A percentile compares a stretch with the other conserved stretches of the same genome.
These are phyloP conservation scores for Mimosa pudica DNA, from an alignment of 306 rosid species.

Conservation along the genomic window DNA sequence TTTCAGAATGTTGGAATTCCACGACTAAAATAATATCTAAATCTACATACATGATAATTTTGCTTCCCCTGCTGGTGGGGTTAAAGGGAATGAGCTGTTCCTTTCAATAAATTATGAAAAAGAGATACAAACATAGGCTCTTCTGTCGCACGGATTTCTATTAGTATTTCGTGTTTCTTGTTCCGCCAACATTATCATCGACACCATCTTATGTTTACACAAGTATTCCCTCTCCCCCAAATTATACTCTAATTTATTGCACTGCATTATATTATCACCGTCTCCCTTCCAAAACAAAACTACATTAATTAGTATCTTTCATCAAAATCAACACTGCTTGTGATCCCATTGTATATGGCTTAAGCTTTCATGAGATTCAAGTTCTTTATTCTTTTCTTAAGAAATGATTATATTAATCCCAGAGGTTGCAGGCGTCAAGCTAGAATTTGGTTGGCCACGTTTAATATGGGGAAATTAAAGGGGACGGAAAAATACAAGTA, in stretches of 20 bases:
- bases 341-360: background rate
- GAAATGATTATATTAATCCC: background rate
- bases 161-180: constrained; percentile 15
- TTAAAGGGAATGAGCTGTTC: background rate
- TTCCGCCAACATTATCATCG: constrained; percentile 19
- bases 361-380: background rate
- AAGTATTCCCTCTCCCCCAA: background rate
- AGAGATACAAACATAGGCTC: background rate
- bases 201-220: constrained; percentile 24
- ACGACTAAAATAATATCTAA: too few relatives aligned
- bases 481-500: background rate
- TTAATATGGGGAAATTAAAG: background rate
- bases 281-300: too few relatives aligned
- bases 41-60: too few relatives aligned
- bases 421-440: background rate
- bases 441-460: constrained; percentile 14
- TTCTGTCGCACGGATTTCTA: background rate
- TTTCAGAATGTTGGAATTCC: too few relatives aligned
- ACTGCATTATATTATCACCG: background rate
- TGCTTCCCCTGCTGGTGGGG: background rate
- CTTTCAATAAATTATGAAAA: background rate
- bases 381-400: background rate
- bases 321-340: background rate
- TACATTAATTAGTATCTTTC: too few relatives aligned
- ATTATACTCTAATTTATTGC: background rate